Percentiles rank a stretch among this genome's conserved stretches.
Conservation (phyloP, 176 grass and related monocot genomes). For the Carex scoparia region DNA sequence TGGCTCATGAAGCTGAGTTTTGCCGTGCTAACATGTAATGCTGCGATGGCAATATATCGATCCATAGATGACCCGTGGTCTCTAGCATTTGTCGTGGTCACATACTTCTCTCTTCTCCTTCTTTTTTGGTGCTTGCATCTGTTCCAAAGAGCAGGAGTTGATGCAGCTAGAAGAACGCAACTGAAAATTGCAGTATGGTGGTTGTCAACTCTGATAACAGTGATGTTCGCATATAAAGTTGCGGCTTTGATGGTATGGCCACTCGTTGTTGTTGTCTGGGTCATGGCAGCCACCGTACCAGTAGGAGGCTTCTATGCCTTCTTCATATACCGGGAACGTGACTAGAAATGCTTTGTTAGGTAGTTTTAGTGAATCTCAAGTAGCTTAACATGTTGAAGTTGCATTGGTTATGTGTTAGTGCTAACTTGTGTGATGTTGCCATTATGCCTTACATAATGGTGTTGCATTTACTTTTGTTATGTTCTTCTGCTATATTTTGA, state of each 20-base stretch:
- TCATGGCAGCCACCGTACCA: background rate
- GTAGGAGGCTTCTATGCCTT: constrained; percentile 24
- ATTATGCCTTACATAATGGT: background rate
- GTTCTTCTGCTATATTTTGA: background rate
- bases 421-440: background rate
- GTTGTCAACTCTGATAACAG: background rate
- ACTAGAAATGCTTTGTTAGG: background rate
- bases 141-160: background rate
- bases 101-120: background rate
- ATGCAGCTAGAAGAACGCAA: background rate
- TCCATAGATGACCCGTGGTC: background rate
- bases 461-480: background rate
- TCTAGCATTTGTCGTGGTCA: background rate
- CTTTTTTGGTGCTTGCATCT: constrained; percentile 17
- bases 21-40: background rate
- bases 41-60: background rate
- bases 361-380: background rate
- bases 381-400: background rate
- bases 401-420: background rate
- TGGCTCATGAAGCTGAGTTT: background rate
- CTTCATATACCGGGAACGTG: background rate
- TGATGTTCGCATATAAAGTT: constrained; percentile 23
- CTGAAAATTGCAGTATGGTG: constrained; percentile 7
- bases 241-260: background rate
- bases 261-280: constrained; percentile 4